These are phyloP conservation scores for Zhuliangozyma blackwelliae DNA, from an alignment of 1,139 yeast genomes.

Conservation along the genomic window DNA sequence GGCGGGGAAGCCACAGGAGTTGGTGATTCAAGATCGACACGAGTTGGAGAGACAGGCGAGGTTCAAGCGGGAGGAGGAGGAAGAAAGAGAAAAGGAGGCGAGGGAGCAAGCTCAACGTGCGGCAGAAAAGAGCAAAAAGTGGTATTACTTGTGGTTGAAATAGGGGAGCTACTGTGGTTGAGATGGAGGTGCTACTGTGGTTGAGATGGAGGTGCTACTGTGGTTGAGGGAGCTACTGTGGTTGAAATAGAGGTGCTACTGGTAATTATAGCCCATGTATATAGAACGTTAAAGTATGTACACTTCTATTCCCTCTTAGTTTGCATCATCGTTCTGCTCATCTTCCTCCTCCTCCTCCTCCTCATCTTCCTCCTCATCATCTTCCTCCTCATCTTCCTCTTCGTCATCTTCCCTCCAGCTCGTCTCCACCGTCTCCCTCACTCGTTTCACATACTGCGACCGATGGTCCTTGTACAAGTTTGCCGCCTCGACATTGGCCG, in stretches of 20 bases:
- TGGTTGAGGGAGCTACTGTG: constrained; percentile 8
- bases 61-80: constrained; percentile 14
- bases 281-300: neutral
- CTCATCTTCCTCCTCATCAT: constrained; percentile 36
- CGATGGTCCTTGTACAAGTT: constrained; percentile 92
- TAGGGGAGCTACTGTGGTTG: constrained; percentile 7
- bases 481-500: constrained; percentile 98
- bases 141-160: constrained; percentile 7
- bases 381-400: constrained; percentile 65
- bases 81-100: constrained; percentile 3
- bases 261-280: neutral
- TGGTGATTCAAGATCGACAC: constrained; percentile 34
- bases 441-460: constrained; percentile 86
- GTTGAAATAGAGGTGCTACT: constrained; percentile 8
- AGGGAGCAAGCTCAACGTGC: neutral
- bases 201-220: constrained; percentile 8
- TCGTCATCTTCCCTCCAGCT: constrained; percentile 70
- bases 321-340: neutral
- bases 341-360: constrained; percentile 3
- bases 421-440: constrained; percentile 87
- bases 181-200: constrained; percentile 7
- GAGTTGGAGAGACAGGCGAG: constrained; percentile 26
- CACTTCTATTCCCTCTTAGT: too few relatives aligned
- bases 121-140: constrained; percentile 4
- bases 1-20: constrained; percentile 42